phyloP scores from a whole-genome alignment of 257 asterid genomes.

The Datura wrightii region DNA sequence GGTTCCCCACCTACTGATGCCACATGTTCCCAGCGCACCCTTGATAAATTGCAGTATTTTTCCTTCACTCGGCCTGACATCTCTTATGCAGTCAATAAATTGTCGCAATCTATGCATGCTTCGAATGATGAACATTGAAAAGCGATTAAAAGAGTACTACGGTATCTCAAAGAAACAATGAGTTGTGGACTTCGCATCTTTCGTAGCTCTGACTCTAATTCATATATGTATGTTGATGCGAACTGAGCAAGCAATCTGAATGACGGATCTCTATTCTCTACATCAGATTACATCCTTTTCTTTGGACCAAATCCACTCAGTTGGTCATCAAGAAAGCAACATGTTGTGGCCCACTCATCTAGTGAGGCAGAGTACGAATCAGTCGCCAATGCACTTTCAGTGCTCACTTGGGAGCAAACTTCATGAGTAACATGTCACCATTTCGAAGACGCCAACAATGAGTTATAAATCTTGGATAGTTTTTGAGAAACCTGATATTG shows the following conservation, averaged over 20 bases:
- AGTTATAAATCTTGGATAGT: too few species aligned
- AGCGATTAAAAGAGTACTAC: background rate
- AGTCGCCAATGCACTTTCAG: background rate
- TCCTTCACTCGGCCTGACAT: background rate
- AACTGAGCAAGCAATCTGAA: background rate
- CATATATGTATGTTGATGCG: background rate
- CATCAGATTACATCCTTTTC: background rate
- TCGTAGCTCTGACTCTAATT: background rate
- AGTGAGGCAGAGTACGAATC: background rate
- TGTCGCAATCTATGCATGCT: background rate
- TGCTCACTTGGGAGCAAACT: background rate
- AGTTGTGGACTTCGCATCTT: background rate
- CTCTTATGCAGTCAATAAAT: background rate
- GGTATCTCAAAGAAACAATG: background rate
- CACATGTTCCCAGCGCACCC: background rate
- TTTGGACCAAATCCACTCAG: background rate
- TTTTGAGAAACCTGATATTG: too few species aligned
- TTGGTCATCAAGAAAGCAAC: background rate
- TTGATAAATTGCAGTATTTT: background rate
- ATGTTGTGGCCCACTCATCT: background rate
- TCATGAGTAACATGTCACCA: background rate
- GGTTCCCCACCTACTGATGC: background rate
- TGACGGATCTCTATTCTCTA: background rate
- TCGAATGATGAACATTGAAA: slow-evolving; percentile 6
- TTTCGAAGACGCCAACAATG: background rate